Evolutionary conservation across 1,139 yeast species (phyloP).

Genomic region (Waltiozyma sp.): DNA sequence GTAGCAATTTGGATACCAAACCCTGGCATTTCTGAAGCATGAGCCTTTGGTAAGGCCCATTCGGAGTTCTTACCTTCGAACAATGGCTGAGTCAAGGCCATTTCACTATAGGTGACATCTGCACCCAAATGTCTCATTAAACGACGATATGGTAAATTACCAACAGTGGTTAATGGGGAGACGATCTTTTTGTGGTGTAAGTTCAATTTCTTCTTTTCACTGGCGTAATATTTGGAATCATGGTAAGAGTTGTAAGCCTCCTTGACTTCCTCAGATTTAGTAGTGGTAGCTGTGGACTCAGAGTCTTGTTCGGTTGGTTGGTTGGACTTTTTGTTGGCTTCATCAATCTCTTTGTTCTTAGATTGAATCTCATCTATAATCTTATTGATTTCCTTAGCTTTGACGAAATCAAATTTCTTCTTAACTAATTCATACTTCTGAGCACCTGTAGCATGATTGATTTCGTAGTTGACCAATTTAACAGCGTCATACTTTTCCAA

Average conservation of each 20-base stretch:
- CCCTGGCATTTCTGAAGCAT: slow-evolving; percentile 68
- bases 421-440: slow-evolving; percentile 49
- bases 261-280: slow-evolving; percentile 7
- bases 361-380: slow-evolving; percentile 43
- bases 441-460: slow-evolving; percentile 49
- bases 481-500: slow-evolving; percentile 28
- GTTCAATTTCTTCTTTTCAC: slow-evolving; percentile 72
- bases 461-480: slow-evolving; percentile 38
- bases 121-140: slow-evolving; percentile 88
- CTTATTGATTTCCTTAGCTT: slow-evolving; percentile 42
- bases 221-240: slow-evolving; percentile 67
- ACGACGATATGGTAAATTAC: slow-evolving; percentile 89
- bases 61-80: slow-evolving; percentile 86
- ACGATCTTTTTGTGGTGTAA: slow-evolving; percentile 70
- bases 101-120: slow-evolving; percentile 87
- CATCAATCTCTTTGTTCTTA: slow-evolving; percentile 28
- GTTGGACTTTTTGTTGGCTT: slow-evolving; percentile 16
- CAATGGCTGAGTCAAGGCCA: slow-evolving; percentile 83
- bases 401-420: slow-evolving; percentile 46
- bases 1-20: slow-evolving; percentile 94
- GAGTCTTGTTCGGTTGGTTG: slow-evolving; percentile 15
- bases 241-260: slow-evolving; percentile 35
- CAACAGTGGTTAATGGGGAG: slow-evolving; percentile 95
- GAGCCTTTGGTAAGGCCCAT: slow-evolving; percentile 96
- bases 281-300: slow-evolving; percentile 11